phyloP scores from a whole-genome alignment of 2,329 filamentous ascomycete species.

The Monosporascus sp. region DNA sequence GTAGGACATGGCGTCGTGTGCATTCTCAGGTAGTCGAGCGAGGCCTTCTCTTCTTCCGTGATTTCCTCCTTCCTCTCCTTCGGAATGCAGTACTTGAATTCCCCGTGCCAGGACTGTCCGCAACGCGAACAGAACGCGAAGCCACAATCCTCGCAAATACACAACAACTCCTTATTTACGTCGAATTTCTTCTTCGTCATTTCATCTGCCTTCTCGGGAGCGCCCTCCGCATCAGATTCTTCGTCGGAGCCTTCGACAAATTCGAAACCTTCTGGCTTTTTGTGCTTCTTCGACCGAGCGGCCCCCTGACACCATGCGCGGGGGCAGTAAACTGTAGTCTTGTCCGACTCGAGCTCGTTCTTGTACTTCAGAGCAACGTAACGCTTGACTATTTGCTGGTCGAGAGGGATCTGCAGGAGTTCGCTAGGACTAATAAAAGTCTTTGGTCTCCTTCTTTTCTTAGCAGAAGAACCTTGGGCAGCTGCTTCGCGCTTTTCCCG shows the following conservation, averaged over 20 bases:
- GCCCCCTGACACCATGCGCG: constrained; percentile 89
- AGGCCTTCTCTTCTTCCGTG: constrained; percentile 79
- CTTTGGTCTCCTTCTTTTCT: constrained; percentile 55
- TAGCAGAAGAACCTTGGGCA: constrained; percentile 22
- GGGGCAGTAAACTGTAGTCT: constrained; percentile 87
- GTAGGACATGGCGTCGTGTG: constrained; percentile 88
- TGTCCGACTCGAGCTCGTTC: constrained; percentile 85
- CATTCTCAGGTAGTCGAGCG: constrained; percentile 72
- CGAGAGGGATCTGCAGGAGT: constrained; percentile 69
- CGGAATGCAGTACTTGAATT: constrained; percentile 65
- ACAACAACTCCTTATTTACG: constrained; percentile 54
- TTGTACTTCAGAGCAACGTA: constrained; percentile 92
- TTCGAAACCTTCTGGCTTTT: constrained; percentile 63
- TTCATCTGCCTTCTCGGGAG: constrained; percentile 28
- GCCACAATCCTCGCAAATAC: constrained; percentile 81
- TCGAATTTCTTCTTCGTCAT: constrained; percentile 19
- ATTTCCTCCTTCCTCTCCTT: constrained; percentile 64
- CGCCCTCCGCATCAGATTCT: constrained; percentile 44
- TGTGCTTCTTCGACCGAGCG: constrained; percentile 69
- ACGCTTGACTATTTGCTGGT: constrained; percentile 69
- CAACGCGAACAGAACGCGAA: constrained; percentile 80
- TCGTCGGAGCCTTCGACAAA: constrained; percentile 52
- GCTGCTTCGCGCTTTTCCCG: constrained; percentile 49
- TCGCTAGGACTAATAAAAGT: constrained; percentile 75
- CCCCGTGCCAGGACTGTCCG: constrained; percentile 83